Evolutionary conservation across 2,329 filamentous ascomycete species (phyloP), one percentile per base, ranked within the genome.

Genomic region (Aureobasidium lini): DNA sequence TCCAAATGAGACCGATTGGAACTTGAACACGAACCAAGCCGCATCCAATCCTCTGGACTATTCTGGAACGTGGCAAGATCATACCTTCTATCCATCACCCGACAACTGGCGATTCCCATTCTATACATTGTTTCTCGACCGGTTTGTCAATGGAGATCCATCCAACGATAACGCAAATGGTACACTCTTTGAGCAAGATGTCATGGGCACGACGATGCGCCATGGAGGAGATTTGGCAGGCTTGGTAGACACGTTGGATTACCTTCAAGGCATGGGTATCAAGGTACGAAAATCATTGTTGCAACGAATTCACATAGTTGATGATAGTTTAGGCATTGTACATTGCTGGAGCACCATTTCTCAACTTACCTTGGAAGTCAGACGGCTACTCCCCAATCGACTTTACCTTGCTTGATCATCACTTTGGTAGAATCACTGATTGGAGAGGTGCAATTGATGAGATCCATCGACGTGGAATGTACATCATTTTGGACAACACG

Each of bases 401-500:
- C 64, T 78, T 84, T 34, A 86, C 84, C 0, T 75, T 87, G 31
- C 75, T 87, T 13, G 84, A 87, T 65, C 77, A 79, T 47, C 84
- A 87, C 66, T 83, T 81, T 62, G 84, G 84, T 16, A 79, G 77
- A 50, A 80, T 87, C 57, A 69, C 79, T 16, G 73, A 76, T 56
- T 86, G 83, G 82, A 79, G 83, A 65, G 69, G 74, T 46, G 78
- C 79, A 1, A 80, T 87, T 53, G 73, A 77, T 7, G 82, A 82
- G 49, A 83, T 87, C n/a, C 84, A 87, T 65, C 70, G 71, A 4
- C 76, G 81, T 32, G 80, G 77, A 53, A 87, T 87, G 83, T 86
- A 85, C 71, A 82, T 86, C 43, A 72, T 87, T 36, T 70, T 87
- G 60, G 84, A 87, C 67, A 86, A 86, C 66, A 87, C 84, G 2